A percentile compares a stretch with the other conserved stretches of the same genome.
Evolutionary conservation across 345 rosid genomes (phyloP).

Genomic region (Citrus maxima): DNA sequence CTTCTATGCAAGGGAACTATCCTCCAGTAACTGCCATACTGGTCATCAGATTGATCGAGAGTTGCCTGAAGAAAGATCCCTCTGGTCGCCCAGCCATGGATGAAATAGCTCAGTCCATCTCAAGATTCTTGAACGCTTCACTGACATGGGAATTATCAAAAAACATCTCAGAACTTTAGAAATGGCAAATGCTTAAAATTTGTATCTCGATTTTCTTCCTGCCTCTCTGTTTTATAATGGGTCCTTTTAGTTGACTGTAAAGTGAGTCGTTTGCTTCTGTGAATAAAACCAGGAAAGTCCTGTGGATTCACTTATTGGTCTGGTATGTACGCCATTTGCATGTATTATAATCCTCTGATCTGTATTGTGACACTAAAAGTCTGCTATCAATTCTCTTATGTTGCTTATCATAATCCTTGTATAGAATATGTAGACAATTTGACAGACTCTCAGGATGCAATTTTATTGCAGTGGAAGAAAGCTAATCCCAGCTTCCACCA

Average conservation of each 20-base stretch:
- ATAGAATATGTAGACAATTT: too few species aligned
- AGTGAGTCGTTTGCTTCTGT: not conserved
- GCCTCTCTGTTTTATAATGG: not conserved
- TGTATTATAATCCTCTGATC: not conserved
- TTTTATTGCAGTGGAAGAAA: not conserved
- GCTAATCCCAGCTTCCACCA: not conserved
- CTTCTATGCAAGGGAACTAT: conserved; percentile 37
- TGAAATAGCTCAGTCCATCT: conserved; percentile 47
- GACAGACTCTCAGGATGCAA: not conserved
- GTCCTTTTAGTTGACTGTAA: not conserved
- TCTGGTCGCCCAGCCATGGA: conserved; percentile 66
- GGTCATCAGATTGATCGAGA: conserved; percentile 39
- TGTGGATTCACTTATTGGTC: not conserved
- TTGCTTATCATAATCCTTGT: too few species aligned
- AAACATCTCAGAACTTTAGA: conserved; percentile 7
- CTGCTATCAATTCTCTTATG: not conserved
- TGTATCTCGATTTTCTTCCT: not conserved
- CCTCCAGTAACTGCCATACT: conserved; percentile 39
- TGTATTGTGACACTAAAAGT: not conserved
- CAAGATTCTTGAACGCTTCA: conserved; percentile 43
- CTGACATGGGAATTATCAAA: conserved; percentile 34
- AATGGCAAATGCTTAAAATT: not conserved
- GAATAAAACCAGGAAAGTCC: not conserved
- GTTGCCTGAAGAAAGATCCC: conserved; percentile 61
- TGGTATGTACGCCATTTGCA: not conserved